Evolutionary conservation across 371 early-diverging fungal genomes (phyloP).

Genomic region (Dinochytrium kinnereticum): DNA sequence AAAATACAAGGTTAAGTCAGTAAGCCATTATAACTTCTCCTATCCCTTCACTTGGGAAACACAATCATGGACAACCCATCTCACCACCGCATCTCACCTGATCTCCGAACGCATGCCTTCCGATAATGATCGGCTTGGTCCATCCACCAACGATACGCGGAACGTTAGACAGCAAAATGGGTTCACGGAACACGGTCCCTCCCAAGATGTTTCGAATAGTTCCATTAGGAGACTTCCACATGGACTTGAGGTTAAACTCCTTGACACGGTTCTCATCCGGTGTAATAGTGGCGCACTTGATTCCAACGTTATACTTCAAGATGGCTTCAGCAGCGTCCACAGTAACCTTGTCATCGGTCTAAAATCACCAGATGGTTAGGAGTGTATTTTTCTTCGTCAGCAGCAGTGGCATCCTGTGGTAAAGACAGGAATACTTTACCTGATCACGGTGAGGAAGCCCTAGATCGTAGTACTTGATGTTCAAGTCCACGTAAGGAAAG

Average conservation of each 20-base stretch:
- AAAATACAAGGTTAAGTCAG: too few species aligned
- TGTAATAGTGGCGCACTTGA: constrained; percentile 99
- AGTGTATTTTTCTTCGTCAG: too few species aligned
- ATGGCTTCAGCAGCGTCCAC: constrained; percentile 96
- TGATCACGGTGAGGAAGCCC: constrained; percentile 89
- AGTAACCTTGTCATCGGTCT: constrained; percentile 96
- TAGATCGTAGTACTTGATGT: constrained; percentile 73
- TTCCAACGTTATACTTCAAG: constrained; percentile 88
- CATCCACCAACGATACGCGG: constrained; percentile 94
- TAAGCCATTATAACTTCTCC: too few species aligned
- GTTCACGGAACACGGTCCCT: constrained; percentile 98
- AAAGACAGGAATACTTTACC: constrained; percentile 48
- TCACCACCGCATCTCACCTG: too few species aligned
- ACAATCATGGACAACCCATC: constrained; percentile 29
- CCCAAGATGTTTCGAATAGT: constrained; percentile 96
- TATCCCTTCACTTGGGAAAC: constrained; percentile 13
- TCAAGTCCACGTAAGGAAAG: constrained; percentile 85
- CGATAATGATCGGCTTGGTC: constrained; percentile 94
- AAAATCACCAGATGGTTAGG: too few species aligned
- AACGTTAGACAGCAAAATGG: constrained; percentile 86
- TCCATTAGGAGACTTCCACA: constrained; percentile 98
- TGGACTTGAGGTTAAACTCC: constrained; percentile 93
- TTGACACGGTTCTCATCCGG: constrained; percentile 95
- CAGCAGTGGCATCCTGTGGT: too few species aligned
- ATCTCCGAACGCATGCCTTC: constrained; percentile 96